Evolutionary conservation across 192 early-diverging fungal genomes (phyloP).

Genomic region (Martensiomyces pterosporus): DNA sequence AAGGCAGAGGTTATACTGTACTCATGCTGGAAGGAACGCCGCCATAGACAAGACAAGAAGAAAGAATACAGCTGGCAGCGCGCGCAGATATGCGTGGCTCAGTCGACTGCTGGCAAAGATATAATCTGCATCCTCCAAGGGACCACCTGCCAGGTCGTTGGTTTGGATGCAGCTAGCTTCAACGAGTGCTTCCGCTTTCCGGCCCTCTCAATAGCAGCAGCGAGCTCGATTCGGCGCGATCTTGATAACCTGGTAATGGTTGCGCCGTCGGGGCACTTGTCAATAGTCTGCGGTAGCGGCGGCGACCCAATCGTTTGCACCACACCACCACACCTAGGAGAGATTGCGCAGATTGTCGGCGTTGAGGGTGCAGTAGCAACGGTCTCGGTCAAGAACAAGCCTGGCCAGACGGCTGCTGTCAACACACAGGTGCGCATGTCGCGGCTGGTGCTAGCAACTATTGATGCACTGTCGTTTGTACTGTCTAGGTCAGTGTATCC

Average conservation of each 20-base stretch:
- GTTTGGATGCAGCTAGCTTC: constrained; percentile 16
- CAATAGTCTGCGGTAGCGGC: constrained; percentile 3
- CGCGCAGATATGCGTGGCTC: constrained; percentile 27
- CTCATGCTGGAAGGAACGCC: constrained; percentile 31
- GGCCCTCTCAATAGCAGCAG: constrained; percentile 23
- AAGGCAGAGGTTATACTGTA: constrained; percentile 33
- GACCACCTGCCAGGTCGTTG: constrained; percentile 10
- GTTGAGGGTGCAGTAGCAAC: not conserved
- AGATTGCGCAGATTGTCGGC: not conserved
- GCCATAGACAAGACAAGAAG: constrained; percentile 9
- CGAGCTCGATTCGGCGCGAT: constrained; percentile 5
- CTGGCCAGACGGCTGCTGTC: not conserved
- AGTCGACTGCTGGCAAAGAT: constrained; percentile 19
- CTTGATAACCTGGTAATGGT: constrained; percentile 38
- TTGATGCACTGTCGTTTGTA: constrained; percentile 28
- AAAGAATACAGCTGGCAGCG: not conserved
- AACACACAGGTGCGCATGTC: constrained; percentile 11
- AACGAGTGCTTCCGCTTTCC: constrained; percentile 27
- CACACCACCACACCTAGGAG: too few relatives aligned
- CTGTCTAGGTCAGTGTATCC: constrained; percentile 13
- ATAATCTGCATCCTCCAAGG: constrained; percentile 29
- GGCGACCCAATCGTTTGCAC: too few relatives aligned
- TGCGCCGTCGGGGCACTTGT: constrained; percentile 11
- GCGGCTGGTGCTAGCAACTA: constrained; percentile 7
- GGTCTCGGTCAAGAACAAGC: too few relatives aligned